These are phyloP conservation scores for Neostapfia colusana DNA, from an alignment of 176 grass and related monocot species.

Conservation along the genomic window DNA sequence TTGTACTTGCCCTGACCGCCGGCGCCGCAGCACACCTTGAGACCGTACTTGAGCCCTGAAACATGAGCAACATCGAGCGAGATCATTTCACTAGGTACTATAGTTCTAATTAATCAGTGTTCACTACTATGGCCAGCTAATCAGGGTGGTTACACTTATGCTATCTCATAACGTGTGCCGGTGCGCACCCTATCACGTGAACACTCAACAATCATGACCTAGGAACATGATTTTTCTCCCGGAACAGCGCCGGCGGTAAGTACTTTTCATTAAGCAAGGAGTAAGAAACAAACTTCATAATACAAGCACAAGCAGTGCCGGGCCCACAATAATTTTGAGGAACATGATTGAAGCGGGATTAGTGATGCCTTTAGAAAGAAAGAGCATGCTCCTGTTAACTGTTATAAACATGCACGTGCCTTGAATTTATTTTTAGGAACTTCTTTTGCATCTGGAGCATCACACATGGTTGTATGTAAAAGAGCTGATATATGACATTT, in stretches of 20 bases:
- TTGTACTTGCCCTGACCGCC: constrained; percentile 66
- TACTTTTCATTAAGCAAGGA: too few species aligned
- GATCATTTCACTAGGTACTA: background rate
- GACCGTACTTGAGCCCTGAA: constrained; percentile 47
- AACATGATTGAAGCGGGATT: background rate
- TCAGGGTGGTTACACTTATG: background rate
- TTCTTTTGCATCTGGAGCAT: background rate
- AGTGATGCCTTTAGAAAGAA: background rate
- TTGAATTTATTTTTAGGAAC: background rate
- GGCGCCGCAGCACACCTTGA: constrained; percentile 60
- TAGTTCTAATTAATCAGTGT: too few species aligned
- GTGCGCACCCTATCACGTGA: background rate
- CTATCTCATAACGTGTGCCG: background rate
- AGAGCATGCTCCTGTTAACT: background rate
- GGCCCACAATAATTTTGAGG: too few species aligned
- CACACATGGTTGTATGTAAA: background rate
- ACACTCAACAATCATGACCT: background rate
- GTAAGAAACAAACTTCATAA: too few species aligned
- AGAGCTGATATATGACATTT: background rate
- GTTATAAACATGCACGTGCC: constrained; percentile 10
- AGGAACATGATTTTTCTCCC: background rate
- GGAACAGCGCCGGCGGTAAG: too few species aligned
- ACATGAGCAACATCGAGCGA: background rate
- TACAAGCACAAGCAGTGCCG: too few species aligned
- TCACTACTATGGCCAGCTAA: too few species aligned